phyloP scores from a whole-genome alignment of 441 rosid species.

The Syzygium syzygioides region DNA sequence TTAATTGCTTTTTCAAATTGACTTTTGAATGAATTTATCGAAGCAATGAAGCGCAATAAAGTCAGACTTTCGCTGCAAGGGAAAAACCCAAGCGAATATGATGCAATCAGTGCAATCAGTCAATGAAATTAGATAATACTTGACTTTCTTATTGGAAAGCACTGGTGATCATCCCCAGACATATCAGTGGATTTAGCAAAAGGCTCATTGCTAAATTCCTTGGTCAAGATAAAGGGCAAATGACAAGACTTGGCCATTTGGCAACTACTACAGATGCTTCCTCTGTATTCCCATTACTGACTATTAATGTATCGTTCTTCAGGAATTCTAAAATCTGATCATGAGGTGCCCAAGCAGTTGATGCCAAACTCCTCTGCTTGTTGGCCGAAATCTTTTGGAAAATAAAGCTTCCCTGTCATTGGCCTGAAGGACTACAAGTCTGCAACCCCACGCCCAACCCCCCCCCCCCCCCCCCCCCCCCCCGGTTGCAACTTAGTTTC shows the following conservation, averaged over 20 bases:
- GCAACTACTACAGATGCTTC: not conserved
- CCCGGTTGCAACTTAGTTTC: too few species aligned
- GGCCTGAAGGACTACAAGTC: too few species aligned
- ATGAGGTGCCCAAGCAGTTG: not conserved
- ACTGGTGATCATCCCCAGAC: not conserved
- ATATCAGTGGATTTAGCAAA: not conserved
- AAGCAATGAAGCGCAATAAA: not conserved
- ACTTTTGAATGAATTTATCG: not conserved
- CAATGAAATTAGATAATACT: not conserved
- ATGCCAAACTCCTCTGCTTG: too few species aligned
- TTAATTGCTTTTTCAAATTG: not conserved
- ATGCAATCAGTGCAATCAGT: not conserved
- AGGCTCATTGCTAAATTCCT: not conserved
- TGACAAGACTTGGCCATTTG: not conserved
- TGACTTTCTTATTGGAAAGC: not conserved
- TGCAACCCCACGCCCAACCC: too few species aligned
- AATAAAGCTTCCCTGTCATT: too few species aligned
- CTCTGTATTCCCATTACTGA: not conserved
- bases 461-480: too few species aligned
- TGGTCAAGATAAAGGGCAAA: not conserved
- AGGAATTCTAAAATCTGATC: not conserved
- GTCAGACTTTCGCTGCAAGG: not conserved
- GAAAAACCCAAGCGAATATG: not conserved
- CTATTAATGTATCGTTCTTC: not conserved
- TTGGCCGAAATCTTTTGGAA: too few species aligned